Percentiles rank a stretch among this genome's conserved stretches.
Conservation (phyloP, 2,329 filamentous ascomycete species). For the Pseudogymnoascus sp. region DNA sequence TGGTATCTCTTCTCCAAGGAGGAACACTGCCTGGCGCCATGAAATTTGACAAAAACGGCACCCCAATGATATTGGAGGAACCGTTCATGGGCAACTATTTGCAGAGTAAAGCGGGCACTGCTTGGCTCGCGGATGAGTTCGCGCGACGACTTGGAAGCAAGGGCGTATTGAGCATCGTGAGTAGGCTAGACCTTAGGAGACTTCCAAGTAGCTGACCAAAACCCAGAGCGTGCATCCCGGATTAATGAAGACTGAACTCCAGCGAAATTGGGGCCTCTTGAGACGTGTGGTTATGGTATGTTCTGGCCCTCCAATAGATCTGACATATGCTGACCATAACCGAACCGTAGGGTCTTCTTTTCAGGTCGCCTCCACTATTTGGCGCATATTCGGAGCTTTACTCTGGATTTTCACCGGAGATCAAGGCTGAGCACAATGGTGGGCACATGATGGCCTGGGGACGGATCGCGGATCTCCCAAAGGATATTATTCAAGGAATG, state of each 20-base stretch:
- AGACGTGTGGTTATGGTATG: conserved; percentile 17
- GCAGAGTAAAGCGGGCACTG: conserved; percentile 28
- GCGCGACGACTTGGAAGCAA: conserved; percentile 25
- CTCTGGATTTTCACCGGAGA: conserved; percentile 27
- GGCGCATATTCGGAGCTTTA: conserved; percentile 33
- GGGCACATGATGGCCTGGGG: conserved; percentile 38
- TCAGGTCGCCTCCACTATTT: conserved; percentile 25
- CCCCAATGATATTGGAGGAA: conserved; percentile 15
- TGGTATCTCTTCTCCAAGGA: conserved; percentile 17
- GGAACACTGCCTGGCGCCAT: conserved; percentile 18
- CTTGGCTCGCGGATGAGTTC: conserved; percentile 26
- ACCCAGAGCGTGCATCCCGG: conserved; percentile 33
- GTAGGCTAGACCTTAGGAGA: conserved; percentile 12
- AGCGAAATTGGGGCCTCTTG: conserved; percentile 22
- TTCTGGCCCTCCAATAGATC: background rate
- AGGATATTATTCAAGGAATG: conserved; percentile 18
- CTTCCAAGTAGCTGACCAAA: conserved; percentile 10
- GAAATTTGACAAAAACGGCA: conserved; percentile 21
- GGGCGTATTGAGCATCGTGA: conserved; percentile 28
- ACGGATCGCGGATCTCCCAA: conserved; percentile 20
- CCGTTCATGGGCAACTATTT: conserved; percentile 27
- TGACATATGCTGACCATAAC: background rate
- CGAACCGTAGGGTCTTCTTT: conserved; percentile 16
- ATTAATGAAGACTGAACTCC: conserved; percentile 32
- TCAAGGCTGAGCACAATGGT: conserved; percentile 28